These are phyloP conservation scores for Aspergillus candidus DNA, from an alignment of 2,329 filamentous ascomycete genomes.

Conservation along the genomic window DNA sequence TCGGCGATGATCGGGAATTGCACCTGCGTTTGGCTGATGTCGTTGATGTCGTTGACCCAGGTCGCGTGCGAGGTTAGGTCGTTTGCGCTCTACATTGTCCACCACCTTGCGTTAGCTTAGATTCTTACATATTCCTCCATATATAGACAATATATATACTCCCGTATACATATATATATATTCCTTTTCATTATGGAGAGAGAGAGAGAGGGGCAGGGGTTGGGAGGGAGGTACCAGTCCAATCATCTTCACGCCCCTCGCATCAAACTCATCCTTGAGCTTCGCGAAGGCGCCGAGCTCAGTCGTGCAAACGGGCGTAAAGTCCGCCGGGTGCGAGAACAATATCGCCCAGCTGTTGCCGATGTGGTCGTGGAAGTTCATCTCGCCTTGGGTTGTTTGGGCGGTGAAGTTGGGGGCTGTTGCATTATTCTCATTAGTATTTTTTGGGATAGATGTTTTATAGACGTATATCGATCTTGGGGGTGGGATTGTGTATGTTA, in stretches of 20 bases:
- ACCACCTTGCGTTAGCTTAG: too few relatives aligned
- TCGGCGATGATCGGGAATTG: conserved; percentile 77
- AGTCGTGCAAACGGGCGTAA: conserved; percentile 92
- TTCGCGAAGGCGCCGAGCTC: conserved; percentile 91
- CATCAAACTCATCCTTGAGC: conserved; percentile 79
- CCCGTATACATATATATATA: too few relatives aligned
- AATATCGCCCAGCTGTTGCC: conserved; percentile 62
- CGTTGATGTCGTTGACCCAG: conserved; percentile 85
- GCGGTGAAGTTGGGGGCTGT: conserved; percentile 65
- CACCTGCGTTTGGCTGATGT: conserved; percentile 65
- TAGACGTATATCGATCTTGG: too few relatives aligned
- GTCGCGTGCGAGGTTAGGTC: conserved; percentile 70
- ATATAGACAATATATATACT: too few relatives aligned
- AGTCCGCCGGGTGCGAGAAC: conserved; percentile 70
- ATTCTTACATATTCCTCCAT: too few relatives aligned
- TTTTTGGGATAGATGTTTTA: too few relatives aligned
- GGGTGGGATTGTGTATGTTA: too few relatives aligned
- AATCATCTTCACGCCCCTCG: conserved; percentile 84
- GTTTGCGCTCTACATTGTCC: conserved; percentile 58
- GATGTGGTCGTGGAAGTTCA: conserved; percentile 66
- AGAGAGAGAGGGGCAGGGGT: too few relatives aligned
- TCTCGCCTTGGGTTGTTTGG: conserved; percentile 58
- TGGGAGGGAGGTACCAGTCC: conserved; percentile 54
- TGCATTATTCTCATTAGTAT: too few relatives aligned
- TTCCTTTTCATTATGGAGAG: too few relatives aligned